These are phyloP conservation scores for Cryptococcus sp. DNA, from an alignment of 1,284 basidiomycete species.

Conservation along the genomic window DNA sequence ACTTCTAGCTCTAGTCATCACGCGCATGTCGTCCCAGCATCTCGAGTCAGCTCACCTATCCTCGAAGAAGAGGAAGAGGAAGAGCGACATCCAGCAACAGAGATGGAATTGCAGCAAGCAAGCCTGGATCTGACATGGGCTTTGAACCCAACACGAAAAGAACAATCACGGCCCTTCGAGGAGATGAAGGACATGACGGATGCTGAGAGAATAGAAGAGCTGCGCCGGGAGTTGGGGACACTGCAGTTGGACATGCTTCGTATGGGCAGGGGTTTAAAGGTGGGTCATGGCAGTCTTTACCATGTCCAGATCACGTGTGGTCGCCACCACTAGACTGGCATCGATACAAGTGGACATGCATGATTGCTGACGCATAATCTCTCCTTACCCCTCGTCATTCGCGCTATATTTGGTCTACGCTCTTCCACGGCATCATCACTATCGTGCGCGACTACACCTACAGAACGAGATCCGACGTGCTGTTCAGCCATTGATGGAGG, in stretches of 20 bases:
- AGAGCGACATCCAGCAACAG: not conserved
- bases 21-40: not conserved
- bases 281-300: slow-evolving; percentile 9
- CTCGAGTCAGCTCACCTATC: not conserved
- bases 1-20: not conserved
- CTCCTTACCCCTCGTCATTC: too few relatives aligned
- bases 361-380: not conserved
- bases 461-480: slow-evolving; percentile 37
- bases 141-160: slow-evolving; percentile 1
- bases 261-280: slow-evolving; percentile 35
- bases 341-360: not conserved
- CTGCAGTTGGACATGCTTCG: slow-evolving; percentile 41
- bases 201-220: slow-evolving; percentile 20
- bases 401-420: too few relatives aligned
- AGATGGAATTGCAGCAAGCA: not conserved
- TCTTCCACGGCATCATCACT: not conserved
- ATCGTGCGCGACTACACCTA: not conserved
- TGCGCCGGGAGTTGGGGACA: slow-evolving; percentile 31
- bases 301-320: not conserved
- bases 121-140: slow-evolving; percentile 20
- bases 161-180: not conserved
- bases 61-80: not conserved
- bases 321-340: not conserved
- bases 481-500: slow-evolving; percentile 25
- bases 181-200: slow-evolving; percentile 2